Base-by-base conservation (phyloP, 169 alveolate species). In the Plasmodium ovale region DNA sequence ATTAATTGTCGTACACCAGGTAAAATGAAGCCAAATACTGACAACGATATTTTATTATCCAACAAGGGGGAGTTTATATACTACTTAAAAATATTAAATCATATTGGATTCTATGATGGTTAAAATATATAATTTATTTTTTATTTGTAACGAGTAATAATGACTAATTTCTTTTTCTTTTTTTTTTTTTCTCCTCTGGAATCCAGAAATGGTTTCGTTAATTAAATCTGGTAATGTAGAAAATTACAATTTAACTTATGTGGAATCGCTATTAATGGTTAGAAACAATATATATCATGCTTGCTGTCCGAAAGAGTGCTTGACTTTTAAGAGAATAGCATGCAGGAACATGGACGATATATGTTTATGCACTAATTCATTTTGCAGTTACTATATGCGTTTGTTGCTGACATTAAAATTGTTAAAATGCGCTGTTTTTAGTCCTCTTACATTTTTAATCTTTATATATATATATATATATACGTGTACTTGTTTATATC, bases 91-190 rank as follows among this genome's bases (percentile, higher is more conserved):
- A 69, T 85, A 59, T 68, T 85, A 85, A 69, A 85, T 51, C 65
- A 85, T 12, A 37, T 85, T 23, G 91, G 91, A 69, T 85, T 42
- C 39, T 85, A 68, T 33, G 91, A 85, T 42, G 91, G 91, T 85
- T 54, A 85, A 42, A 71, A 69, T 27, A 59, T 37, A 47, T 53
- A 33, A 60, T 42, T 35, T 47, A 35, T 23, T 44, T 31, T 70
- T 70, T 58, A 70, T 49, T 49, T 70, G 44, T 25, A 44, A 14
- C 21, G 23, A 9, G 39, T 51, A n/a, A 56, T 49, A 5, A 0
- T 58, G 5, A 47, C n/a, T 51, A 29, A 70, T 69, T 65, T 44
- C 25, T 44, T 70, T 23, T 44, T 70, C 6, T 19, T 44, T 31
- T 53, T 53, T 53, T 47, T 67, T 56, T 53, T 53, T 56, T 35